Evolutionary conservation across 179 eudicot genomes (phyloP).

Genomic region (Spinacia oleracea): DNA sequence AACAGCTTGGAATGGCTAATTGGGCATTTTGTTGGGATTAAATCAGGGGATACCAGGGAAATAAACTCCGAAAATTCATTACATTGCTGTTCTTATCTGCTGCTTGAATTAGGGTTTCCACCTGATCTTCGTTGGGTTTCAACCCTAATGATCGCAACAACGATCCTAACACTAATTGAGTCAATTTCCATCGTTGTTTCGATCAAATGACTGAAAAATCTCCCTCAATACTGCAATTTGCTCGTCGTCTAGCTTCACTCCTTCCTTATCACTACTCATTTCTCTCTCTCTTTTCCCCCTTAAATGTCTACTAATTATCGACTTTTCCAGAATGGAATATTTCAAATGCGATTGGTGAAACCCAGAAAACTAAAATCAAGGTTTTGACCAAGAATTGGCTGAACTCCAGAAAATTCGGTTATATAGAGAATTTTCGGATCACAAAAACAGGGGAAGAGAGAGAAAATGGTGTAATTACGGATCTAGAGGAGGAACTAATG

Average conservation of each 20-base stretch:
- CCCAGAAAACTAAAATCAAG: constrained; percentile 1
- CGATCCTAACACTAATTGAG: constrained; percentile 49
- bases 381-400: constrained; percentile 9
- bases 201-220: constrained; percentile 43
- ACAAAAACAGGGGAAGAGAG: neutral
- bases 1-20: too few relatives aligned
- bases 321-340: neutral
- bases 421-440: constrained; percentile 23
- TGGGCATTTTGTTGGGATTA: constrained; percentile 83
- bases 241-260: constrained; percentile 46
- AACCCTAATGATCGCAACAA: constrained; percentile 45
- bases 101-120: constrained; percentile 42
- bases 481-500: constrained; percentile 4
- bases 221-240: constrained; percentile 47
- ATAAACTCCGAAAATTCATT: constrained; percentile 50
- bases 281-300: neutral
- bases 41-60: constrained; percentile 67
- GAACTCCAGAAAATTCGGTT: constrained; percentile 15
- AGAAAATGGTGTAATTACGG: constrained; percentile 9
- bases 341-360: neutral
- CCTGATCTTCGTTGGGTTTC: constrained; percentile 44
- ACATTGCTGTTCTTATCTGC: constrained; percentile 53
- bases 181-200: constrained; percentile 48
- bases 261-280: constrained; percentile 40
- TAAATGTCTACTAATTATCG: neutral